phyloP scores from a whole-genome alignment of 495 filamentous ascomycete species.

The Trypethelium eluteriae region DNA sequence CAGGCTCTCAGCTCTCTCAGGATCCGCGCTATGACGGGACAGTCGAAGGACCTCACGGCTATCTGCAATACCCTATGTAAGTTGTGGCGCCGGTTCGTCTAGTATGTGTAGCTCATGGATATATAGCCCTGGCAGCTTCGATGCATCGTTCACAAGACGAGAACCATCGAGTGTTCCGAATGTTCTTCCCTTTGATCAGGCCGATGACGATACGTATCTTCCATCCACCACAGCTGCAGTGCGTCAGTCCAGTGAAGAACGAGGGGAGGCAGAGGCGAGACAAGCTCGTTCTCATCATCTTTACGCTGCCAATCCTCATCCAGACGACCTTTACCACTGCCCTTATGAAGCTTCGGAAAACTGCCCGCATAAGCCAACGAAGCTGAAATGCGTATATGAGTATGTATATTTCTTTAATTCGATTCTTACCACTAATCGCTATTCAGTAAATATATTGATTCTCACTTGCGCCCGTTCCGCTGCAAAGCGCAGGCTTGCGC shows the following conservation, averaged over 20 bases:
- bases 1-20: neutral
- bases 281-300: slow-evolving; percentile 49
- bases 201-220: neutral
- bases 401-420: slow-evolving; percentile 44
- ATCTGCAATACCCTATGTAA: slow-evolving; percentile 4
- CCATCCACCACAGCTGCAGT: neutral
- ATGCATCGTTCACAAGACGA: neutral
- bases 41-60: neutral
- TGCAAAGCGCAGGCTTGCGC: slow-evolving; percentile 76
- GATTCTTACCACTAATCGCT: slow-evolving; percentile 34
- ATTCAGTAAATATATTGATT: slow-evolving; percentile 84
- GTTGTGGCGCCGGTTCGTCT: neutral
- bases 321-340: slow-evolving; percentile 83
- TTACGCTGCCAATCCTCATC: slow-evolving; percentile 62
- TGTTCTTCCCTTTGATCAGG: neutral
- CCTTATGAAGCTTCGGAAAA: slow-evolving; percentile 67
- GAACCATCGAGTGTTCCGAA: neutral
- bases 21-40: neutral
- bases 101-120: neutral
- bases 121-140: neutral
- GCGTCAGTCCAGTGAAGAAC: neutral
- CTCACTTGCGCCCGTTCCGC: slow-evolving; percentile 85
- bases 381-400: slow-evolving; percentile 97
- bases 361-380: slow-evolving; percentile 78
- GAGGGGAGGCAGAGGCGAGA: slow-evolving; percentile 4